These are phyloP conservation scores for Dryas drummondii DNA, from an alignment of 306 rosid genomes.

Conservation along the genomic window DNA sequence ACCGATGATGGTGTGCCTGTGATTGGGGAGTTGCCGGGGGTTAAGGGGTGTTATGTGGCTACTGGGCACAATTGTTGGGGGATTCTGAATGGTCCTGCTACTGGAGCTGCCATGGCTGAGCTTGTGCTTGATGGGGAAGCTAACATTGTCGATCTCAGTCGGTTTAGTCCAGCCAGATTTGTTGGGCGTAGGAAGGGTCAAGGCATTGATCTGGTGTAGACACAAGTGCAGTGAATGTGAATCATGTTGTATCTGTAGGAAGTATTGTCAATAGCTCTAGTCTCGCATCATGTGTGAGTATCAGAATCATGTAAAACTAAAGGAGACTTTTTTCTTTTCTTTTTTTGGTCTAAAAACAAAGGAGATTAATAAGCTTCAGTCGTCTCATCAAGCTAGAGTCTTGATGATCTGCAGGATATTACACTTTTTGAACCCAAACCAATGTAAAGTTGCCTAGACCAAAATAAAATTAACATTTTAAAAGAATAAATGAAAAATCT, in stretches of 20 bases:
- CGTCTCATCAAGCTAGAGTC: no score
- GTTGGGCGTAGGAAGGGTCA: constrained; percentile 21
- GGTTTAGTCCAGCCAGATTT: constrained; percentile 77
- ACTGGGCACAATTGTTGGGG: constrained; percentile 96
- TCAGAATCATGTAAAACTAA: no score
- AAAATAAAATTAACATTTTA: no score
- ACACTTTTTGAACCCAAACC: no score
- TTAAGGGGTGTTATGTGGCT: constrained; percentile 74
- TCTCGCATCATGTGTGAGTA: no score
- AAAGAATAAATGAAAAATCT: no score
- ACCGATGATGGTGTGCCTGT: constrained; percentile 69
- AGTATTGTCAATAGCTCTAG: no score
- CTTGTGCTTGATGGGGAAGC: constrained; percentile 71
- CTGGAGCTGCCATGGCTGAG: constrained; percentile 86
- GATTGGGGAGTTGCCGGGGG: constrained; percentile 68
- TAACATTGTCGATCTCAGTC: constrained; percentile 62
- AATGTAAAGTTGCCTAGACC: no score
- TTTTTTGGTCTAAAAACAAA: no score
- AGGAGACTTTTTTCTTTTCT: no score
- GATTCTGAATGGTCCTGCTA: constrained; percentile 88
- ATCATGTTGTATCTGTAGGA: not conserved
- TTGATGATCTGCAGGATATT: no score
- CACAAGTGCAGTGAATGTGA: not conserved
- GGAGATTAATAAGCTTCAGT: no score
- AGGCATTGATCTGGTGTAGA: not conserved